A percentile compares a stretch with the other conserved stretches of the same genome.
Conservation (phyloP, 768 basidiomycete genomes). For the Auricularia heimuer region DNA sequence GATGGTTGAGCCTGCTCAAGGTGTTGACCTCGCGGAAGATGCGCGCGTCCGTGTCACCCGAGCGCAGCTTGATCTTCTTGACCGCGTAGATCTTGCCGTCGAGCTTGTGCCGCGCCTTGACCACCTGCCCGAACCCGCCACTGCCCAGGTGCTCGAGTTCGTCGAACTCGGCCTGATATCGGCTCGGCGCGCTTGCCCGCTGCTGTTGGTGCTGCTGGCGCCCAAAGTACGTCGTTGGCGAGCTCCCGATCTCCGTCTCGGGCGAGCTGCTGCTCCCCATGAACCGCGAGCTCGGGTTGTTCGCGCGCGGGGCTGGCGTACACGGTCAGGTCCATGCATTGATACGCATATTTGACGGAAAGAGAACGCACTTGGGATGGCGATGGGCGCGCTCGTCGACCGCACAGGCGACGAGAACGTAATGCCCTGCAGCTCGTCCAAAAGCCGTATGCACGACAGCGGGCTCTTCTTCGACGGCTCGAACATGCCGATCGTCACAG, state of each 20-base stretch:
- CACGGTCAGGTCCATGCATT: constrained; percentile 26
- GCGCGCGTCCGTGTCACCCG: constrained; percentile 69
- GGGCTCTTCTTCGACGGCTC: constrained; percentile 44
- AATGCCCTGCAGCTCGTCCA: constrained; percentile 44
- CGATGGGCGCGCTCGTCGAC: neutral
- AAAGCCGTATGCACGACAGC: constrained; percentile 45
- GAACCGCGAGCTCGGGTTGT: neutral
- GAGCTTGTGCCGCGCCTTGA: constrained; percentile 24
- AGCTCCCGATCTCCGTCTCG: constrained; percentile 50
- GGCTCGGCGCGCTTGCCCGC: constrained; percentile 46
- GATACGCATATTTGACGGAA: constrained; percentile 7
- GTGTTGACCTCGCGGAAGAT: constrained; percentile 89
- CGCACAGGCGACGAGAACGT: neutral
- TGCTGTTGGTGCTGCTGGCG: constrained; percentile 13
- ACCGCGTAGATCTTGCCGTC: constrained; percentile 82
- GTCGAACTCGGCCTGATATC: constrained; percentile 93
- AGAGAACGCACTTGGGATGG: constrained; percentile 5
- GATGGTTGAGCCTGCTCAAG: constrained; percentile 77
- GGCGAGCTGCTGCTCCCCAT: constrained; percentile 42
- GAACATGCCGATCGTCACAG: constrained; percentile 40
- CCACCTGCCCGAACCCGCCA: constrained; percentile 12
- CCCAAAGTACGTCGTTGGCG: constrained; percentile 14
- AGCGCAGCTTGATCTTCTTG: constrained; percentile 80
- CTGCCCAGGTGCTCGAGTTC: constrained; percentile 74
- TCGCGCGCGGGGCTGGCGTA: constrained; percentile 35